These are phyloP conservation scores for Tranzscheliella williamsii DNA, from an alignment of 1,284 basidiomycete genomes.

Conservation along the genomic window DNA sequence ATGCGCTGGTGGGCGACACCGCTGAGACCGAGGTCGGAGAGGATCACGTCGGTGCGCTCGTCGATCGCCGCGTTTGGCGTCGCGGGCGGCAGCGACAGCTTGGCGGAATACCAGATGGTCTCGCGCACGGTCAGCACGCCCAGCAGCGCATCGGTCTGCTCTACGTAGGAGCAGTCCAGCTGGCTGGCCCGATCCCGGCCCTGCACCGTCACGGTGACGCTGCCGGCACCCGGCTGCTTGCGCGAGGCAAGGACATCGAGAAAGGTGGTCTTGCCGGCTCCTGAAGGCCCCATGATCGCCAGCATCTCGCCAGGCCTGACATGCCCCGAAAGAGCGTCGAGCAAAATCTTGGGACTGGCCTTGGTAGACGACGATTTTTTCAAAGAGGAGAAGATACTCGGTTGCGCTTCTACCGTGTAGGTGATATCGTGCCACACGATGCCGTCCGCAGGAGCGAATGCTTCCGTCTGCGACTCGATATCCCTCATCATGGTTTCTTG, in stretches of 20 bases:
- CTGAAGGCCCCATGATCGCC: conserved; percentile 60
- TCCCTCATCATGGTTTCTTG: too few species aligned
- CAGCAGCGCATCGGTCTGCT: conserved; percentile 62
- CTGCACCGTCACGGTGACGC: neutral
- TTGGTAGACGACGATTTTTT: too few species aligned
- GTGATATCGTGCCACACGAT: too few species aligned
- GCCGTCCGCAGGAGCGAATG: too few species aligned
- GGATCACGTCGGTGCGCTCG: conserved; percentile 28
- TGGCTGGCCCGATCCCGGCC: neutral
- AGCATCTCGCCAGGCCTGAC: conserved; percentile 17
- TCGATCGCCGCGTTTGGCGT: conserved; percentile 3
- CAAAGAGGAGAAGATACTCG: too few species aligned
- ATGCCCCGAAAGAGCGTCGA: conserved; percentile 5
- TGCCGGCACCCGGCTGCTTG: conserved; percentile 12
- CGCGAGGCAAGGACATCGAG: conserved; percentile 61
- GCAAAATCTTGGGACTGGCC: too few species aligned
- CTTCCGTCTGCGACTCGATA: too few species aligned
- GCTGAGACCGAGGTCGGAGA: conserved; percentile 55
- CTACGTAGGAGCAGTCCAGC: conserved; percentile 57
- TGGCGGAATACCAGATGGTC: conserved; percentile 59
- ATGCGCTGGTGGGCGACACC: conserved; percentile 55
- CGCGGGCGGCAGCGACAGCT: conserved; percentile 40
- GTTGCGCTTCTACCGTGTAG: too few species aligned
- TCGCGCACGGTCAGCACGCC: conserved; percentile 62
- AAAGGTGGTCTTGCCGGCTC: conserved; percentile 62